These are phyloP conservation scores for Holtermanniella nyarrowii DNA, from an alignment of 768 basidiomycete species.

Conservation along the genomic window DNA sequence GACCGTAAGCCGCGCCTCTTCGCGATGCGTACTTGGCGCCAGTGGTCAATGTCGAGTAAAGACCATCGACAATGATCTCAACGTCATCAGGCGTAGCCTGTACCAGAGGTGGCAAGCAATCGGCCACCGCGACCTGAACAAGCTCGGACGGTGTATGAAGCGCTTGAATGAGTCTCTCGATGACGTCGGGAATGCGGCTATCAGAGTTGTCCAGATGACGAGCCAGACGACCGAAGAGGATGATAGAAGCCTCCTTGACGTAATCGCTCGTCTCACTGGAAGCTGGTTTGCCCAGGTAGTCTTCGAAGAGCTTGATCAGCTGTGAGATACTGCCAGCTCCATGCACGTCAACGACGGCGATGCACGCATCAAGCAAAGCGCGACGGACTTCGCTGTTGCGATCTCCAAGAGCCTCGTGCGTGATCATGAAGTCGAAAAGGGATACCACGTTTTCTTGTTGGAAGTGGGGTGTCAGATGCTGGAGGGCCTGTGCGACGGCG, in stretches of 20 bases:
- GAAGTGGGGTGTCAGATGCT: conserved; percentile 58
- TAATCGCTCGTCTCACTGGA: conserved; percentile 68
- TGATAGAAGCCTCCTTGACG: conserved; percentile 89
- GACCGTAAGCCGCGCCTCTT: conserved; percentile 94
- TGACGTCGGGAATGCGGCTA: conserved; percentile 63
- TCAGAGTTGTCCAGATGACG: conserved; percentile 72
- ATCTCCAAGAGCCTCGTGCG: conserved; percentile 81
- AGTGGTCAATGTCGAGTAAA: conserved; percentile 66
- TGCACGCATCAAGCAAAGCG: conserved; percentile 79
- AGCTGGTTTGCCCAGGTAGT: conserved; percentile 52
- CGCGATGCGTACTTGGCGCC: conserved; percentile 79
- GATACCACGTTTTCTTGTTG: conserved; percentile 52
- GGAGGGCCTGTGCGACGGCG: conserved; percentile 61
- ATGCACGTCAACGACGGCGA: conserved; percentile 67
- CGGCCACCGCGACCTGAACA: conserved; percentile 91
- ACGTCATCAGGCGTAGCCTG: conserved; percentile 54
- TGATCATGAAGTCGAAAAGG: conserved; percentile 77
- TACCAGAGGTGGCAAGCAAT: conserved; percentile 83
- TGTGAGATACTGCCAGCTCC: conserved; percentile 61
- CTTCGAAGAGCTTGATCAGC: conserved; percentile 74
- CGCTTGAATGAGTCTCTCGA: conserved; percentile 75
- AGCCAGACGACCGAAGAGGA: conserved; percentile 85
- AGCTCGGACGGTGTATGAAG: conserved; percentile 89
- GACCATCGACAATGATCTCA: conserved; percentile 59
- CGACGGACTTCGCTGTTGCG: conserved; percentile 66